Evolutionary conservation across 1,284 basidiomycete genomes (phyloP).

Genomic region (Cystobasidiaceae sp.): DNA sequence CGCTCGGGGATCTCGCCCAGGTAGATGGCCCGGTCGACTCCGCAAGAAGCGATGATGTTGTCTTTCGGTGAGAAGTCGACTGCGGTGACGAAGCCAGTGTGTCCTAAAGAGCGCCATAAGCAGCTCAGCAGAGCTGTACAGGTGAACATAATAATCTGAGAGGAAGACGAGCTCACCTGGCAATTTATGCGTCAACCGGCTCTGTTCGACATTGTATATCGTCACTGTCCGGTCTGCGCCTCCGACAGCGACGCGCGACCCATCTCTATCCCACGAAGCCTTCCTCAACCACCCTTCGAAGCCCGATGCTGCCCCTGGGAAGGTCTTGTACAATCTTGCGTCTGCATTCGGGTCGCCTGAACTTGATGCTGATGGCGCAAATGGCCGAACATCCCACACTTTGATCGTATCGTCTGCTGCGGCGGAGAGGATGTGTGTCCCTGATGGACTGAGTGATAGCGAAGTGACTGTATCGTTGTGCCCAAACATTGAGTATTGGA

Average conservation of each 20-base stretch:
- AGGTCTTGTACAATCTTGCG: constrained; percentile 66
- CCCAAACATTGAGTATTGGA: constrained; percentile 47
- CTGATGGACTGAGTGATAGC: constrained; percentile 78
- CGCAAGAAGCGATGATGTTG: constrained; percentile 76
- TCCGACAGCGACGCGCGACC: constrained; percentile 49
- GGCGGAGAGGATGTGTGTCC: constrained; percentile 76
- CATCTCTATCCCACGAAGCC: constrained; percentile 60
- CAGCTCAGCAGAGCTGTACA: too few species aligned
- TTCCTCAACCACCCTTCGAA: constrained; percentile 77
- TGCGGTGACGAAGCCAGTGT: constrained; percentile 84
- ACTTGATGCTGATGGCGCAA: constrained; percentile 62
- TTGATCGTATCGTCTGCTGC: constrained; percentile 79
- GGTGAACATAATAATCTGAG: not conserved
- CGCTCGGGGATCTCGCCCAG: constrained; percentile 71
- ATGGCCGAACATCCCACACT: constrained; percentile 84
- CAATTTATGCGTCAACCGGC: constrained; percentile 52
- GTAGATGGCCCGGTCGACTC: constrained; percentile 82
- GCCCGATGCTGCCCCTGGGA: constrained; percentile 76
- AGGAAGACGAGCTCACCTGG: constrained; percentile 52
- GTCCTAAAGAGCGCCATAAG: constrained; percentile 52
- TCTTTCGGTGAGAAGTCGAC: constrained; percentile 89
- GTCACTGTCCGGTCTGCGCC: constrained; percentile 60
- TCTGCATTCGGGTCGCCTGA: constrained; percentile 36
- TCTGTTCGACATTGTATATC: constrained; percentile 79
- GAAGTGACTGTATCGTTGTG: constrained; percentile 73